A percentile compares a stretch with the other conserved stretches of the same genome.
Conservation (phyloP, 164 flowering plant genomes). For the Aristolochia contorta region DNA sequence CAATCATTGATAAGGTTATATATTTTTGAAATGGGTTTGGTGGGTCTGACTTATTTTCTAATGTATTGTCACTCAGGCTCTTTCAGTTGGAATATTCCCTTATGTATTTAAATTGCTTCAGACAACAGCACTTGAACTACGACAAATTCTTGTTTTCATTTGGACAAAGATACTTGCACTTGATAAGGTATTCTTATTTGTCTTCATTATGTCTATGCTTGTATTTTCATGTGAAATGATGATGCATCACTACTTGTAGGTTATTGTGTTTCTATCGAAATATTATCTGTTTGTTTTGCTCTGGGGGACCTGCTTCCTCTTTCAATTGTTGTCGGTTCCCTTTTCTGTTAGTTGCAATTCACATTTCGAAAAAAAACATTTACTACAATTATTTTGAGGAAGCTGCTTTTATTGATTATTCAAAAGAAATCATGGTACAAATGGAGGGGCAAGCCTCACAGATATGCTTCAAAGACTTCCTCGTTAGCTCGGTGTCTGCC, state of each 20-base stretch:
- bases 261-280: not conserved
- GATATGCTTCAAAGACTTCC: too few species aligned
- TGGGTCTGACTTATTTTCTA: not conserved
- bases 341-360: too few species aligned
- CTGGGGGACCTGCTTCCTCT: too few species aligned
- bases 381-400: too few species aligned
- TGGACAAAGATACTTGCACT: conserved; percentile 98
- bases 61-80: conserved; percentile 42
- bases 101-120: conserved; percentile 87
- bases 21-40: not conserved
- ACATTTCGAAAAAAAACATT: too few species aligned
- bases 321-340: too few species aligned
- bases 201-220: not conserved
- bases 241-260: too few species aligned
- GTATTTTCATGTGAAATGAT: not conserved
- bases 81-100: conserved; percentile 97
- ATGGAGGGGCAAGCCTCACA: too few species aligned
- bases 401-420: too few species aligned
- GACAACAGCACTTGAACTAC: conserved; percentile 78
- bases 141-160: conserved; percentile 94
- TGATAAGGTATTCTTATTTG: conserved; percentile 59
- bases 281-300: not conserved
- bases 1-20: too few species aligned
- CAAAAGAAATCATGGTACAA: too few species aligned
- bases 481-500: too few species aligned